These are phyloP conservation scores for Spinacia oleracea DNA, from an alignment of 179 eudicot genomes.

Conservation along the genomic window DNA sequence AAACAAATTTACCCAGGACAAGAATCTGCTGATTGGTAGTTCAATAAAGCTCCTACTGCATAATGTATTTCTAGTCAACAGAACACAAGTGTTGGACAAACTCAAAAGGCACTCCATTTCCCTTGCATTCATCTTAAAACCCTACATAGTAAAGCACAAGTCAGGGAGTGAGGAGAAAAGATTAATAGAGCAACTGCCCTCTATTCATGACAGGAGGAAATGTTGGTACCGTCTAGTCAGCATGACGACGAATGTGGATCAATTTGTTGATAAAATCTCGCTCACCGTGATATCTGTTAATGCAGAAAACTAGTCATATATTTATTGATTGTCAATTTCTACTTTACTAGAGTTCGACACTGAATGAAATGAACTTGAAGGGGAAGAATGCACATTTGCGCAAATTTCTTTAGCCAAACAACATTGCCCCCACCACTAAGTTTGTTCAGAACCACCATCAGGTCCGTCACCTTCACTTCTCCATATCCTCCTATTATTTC, in stretches of 20 bases:
- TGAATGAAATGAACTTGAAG: not conserved
- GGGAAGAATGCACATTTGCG: not conserved
- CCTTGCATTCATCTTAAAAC: not conserved
- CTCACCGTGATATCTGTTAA: slow-evolving; percentile 58
- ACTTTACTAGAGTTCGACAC: not conserved
- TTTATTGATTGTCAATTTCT: not conserved
- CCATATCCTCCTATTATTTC: not conserved
- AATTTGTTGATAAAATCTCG: slow-evolving; percentile 70
- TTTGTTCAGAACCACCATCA: no score
- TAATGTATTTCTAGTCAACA: not conserved
- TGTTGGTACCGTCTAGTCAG: slow-evolving; percentile 46
- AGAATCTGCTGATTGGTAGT: not conserved
- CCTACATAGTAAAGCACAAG: not conserved
- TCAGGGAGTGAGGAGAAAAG: not conserved
- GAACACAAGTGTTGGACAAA: not conserved
- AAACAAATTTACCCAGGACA: slow-evolving; percentile 2
- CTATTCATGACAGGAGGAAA: slow-evolving; percentile 7
- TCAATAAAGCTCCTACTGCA: not conserved
- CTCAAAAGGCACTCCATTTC: not conserved
- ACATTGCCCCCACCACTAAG: not conserved
- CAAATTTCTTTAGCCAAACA: not conserved
- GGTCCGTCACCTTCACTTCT: not conserved
- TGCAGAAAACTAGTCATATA: slow-evolving; percentile 10
- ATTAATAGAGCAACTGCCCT: not conserved
- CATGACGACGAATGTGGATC: slow-evolving; percentile 65